These are phyloP conservation scores for Aspergillus alliaceus DNA, from an alignment of 2,329 filamentous ascomycete genomes.

Conservation along the genomic window DNA sequence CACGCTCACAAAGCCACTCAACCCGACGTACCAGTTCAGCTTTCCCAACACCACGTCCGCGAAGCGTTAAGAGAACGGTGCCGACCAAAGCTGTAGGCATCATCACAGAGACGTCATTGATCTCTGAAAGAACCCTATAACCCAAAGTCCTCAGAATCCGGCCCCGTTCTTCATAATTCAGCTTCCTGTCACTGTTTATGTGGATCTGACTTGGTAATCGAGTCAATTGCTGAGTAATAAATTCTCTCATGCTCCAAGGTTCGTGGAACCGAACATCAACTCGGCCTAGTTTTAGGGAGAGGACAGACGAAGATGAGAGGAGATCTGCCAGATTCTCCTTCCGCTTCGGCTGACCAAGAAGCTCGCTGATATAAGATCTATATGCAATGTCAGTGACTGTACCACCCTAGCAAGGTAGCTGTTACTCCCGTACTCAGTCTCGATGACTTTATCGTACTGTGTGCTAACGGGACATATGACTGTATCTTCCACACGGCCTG, in stretches of 20 bases:
- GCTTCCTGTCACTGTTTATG: constrained; percentile 36
- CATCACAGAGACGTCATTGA: constrained; percentile 93
- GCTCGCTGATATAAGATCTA: constrained; percentile 85
- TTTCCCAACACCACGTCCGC: constrained; percentile 88
- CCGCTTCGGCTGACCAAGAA: constrained; percentile 90
- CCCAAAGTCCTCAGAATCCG: constrained; percentile 82
- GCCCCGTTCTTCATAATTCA: constrained; percentile 59
- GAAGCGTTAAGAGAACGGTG: constrained; percentile 84
- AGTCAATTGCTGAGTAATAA: constrained; percentile 73
- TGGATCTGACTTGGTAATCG: constrained; percentile 50
- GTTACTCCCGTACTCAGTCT: constrained; percentile 65
- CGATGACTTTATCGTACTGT: constrained; percentile 98
- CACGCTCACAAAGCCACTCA: constrained; percentile 82
- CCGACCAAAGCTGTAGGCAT: constrained; percentile 98
- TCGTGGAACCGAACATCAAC: constrained; percentile 96
- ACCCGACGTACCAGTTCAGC: constrained; percentile 81
- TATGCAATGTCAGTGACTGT: constrained; percentile 11
- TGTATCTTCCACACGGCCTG: constrained; percentile 82
- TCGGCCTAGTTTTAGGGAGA: constrained; percentile 83
- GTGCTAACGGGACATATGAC: constrained; percentile 95
- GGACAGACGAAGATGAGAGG: constrained; percentile 80
- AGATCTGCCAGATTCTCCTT: constrained; percentile 93
- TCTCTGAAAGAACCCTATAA: constrained; percentile 89
- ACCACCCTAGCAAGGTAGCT: too few species aligned
- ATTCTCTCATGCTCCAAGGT: constrained; percentile 85